These are phyloP conservation scores for Fusarium sp. DNA, from an alignment of 2,329 filamentous ascomycete genomes.

Conservation along the genomic window DNA sequence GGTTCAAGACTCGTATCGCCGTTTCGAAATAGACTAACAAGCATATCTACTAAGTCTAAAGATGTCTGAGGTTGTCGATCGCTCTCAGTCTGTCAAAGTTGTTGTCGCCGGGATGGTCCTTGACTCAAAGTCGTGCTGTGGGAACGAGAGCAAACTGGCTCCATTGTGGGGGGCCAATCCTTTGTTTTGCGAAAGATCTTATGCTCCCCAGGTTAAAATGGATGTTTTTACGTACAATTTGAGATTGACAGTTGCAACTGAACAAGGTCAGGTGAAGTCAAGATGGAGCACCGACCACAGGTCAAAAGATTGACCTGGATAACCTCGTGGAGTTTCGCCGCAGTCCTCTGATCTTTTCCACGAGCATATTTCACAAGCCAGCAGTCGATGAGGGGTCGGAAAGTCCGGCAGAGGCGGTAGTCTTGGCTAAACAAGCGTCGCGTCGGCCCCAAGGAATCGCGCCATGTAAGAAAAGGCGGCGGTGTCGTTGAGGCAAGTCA, in stretches of 20 bases:
- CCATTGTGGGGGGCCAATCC: conserved; percentile 1
- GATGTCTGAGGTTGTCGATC: not conserved
- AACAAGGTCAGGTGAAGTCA: conserved; percentile 8
- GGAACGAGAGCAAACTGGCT: not conserved
- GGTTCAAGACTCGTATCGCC: not conserved
- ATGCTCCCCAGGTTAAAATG: conserved; percentile 3
- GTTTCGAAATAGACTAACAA: not conserved
- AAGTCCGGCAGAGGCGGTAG: not conserved
- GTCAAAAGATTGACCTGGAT: not conserved
- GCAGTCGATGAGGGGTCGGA: not conserved
- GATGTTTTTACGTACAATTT: conserved; percentile 37
- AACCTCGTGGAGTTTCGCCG: not conserved
- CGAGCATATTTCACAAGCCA: conserved; percentile 1
- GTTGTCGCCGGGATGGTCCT: not conserved
- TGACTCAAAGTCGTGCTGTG: not conserved
- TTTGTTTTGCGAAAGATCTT: not conserved
- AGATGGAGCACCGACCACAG: not conserved
- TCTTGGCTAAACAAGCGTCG: not conserved
- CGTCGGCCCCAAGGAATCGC: conserved; percentile 11
- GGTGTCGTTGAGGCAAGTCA: conserved; percentile 24
- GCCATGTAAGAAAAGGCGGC: conserved; percentile 3
- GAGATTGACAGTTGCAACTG: conserved; percentile 9
- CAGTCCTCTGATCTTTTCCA: not conserved
- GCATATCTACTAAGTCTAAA: not conserved
- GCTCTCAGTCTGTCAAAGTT: not conserved